Evolutionary conservation across 108 stramenopile species (phyloP), one percentile per base, ranked within the genome.

Genomic region (Fragilaria crotonensis): DNA sequence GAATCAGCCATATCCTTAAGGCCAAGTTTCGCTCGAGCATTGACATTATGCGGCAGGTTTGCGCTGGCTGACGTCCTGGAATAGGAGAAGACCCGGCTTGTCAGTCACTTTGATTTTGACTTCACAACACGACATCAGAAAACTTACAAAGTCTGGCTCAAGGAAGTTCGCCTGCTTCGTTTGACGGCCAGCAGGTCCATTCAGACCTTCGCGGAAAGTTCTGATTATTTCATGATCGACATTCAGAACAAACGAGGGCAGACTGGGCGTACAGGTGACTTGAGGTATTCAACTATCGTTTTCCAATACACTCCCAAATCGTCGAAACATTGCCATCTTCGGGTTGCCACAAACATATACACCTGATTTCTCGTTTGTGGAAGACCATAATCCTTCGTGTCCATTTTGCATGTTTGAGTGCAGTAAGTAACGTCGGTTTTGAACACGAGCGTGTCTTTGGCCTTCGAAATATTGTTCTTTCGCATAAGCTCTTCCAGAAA

Each of bases 361-460:
- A 59, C 73, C 20, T 84, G 73, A 22, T 81, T 47, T 45, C 88
- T 64, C 7, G 88, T 89, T 54, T 89, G 88, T 0, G 88, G 88
- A 27, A 89, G 79, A 5, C 88, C 88, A 63, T 79, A 89, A 0
- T 67, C 57, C 50, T 89, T 89, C 5, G 88, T 89, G 52, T 81
- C 88, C 26, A 85, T 61, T 67, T 77, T 85, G 31, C 64, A 21
- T 4, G 58, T 55, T 44, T 77, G 75, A 1, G 88, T 81, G 54
- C 79, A 76, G 57, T 89, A 89, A 2, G 59, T 62, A 30, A 63
- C 68, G 36, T 66, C 64, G n/a, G 59, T 81, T 52, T 84, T 64
- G 14, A 89, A 69, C 11, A 81, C 60, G 5, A 89, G 61, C 0
- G 67, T 76, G 48, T 85, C 88, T 11, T 48, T 52, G 11, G 75